Conservation (phyloP, 441 rosid species). For the Pelargonium myrrhifolium region DNA sequence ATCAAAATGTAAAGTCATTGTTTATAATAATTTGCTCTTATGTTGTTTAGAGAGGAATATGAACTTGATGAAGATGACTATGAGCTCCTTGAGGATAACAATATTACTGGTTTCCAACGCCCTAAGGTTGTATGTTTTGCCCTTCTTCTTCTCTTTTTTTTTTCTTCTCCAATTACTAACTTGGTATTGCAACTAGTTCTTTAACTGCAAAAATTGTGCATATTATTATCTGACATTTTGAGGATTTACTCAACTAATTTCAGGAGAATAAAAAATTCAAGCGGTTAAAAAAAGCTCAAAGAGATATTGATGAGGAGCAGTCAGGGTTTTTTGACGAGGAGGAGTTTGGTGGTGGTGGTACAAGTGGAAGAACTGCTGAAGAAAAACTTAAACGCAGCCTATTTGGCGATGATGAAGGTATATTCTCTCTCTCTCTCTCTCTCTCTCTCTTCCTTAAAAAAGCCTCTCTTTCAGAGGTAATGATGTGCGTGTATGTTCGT, state of each 20-base stretch:
- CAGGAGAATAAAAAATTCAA: constrained; percentile 85
- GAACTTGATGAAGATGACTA: constrained; percentile 96
- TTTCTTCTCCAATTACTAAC: neutral
- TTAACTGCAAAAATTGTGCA: neutral
- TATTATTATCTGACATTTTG: neutral
- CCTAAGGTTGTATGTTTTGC: constrained; percentile 57
- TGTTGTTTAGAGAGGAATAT: constrained; percentile 49
- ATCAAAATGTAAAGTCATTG: neutral
- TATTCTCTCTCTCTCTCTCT: too few relatives aligned
- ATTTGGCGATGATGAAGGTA: constrained; percentile 87
- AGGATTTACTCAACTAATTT: constrained; percentile 6
- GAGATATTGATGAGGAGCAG: constrained; percentile 47
- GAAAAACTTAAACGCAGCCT: constrained; percentile 62
- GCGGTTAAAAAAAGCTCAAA: constrained; percentile 85
- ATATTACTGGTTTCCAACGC: constrained; percentile 48
- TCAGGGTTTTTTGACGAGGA: constrained; percentile 69
- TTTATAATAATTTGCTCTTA: neutral
- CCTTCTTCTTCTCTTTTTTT: too few relatives aligned
- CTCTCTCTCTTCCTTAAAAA: too few relatives aligned
- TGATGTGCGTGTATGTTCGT: constrained; percentile 8
- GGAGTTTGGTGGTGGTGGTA: constrained; percentile 45
- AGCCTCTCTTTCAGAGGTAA: constrained; percentile 1
- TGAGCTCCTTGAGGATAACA: constrained; percentile 87
- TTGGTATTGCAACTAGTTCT: neutral
- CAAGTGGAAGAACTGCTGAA: constrained; percentile 69